Evolutionary conservation across 495 filamentous ascomycete species (phyloP).

Genomic region (Lophiostoma macrostomum): DNA sequence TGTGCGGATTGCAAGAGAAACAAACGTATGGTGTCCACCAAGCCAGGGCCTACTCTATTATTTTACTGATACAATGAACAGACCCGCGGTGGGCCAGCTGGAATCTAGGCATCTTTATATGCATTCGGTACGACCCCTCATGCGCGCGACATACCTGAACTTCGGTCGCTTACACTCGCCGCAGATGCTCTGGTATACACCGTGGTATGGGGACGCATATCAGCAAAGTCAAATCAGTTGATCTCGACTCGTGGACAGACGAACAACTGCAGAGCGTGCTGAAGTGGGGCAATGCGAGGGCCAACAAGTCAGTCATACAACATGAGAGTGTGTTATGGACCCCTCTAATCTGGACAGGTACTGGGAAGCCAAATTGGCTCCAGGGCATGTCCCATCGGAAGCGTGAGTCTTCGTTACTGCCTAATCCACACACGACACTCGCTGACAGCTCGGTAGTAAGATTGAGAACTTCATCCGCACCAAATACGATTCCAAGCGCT

Average conservation of each 20-base stretch:
- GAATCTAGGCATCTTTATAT: slow-evolving; percentile 69
- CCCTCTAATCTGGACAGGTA: slow-evolving; percentile 51
- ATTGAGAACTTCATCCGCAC: slow-evolving; percentile 99
- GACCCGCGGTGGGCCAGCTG: slow-evolving; percentile 98
- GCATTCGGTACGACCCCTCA: slow-evolving; percentile 63
- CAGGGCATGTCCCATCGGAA: slow-evolving; percentile 94
- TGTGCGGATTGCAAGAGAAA: slow-evolving; percentile 99
- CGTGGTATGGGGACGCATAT: slow-evolving; percentile 99
- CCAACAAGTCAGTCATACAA: slow-evolving; percentile 71
- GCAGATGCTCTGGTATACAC: slow-evolving; percentile 88
- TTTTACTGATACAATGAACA: slow-evolving; percentile 40
- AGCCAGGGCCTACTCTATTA: neutral
- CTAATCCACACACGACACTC: neutral
- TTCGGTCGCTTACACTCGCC: slow-evolving; percentile 8
- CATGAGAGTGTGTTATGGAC: neutral
- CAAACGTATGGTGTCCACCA: slow-evolving; percentile 66
- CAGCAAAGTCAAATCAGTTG: slow-evolving; percentile 94
- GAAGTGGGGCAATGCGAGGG: slow-evolving; percentile 89
- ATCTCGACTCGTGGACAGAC: slow-evolving; percentile 96
- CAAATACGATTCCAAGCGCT: slow-evolving; percentile 96
- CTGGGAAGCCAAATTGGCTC: slow-evolving; percentile 92
- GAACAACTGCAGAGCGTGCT: slow-evolving; percentile 91
- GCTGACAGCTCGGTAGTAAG: slow-evolving; percentile 54
- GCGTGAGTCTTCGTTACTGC: slow-evolving; percentile 50
- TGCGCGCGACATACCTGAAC: neutral